Percentiles rank a stretch among this genome's conserved stretches.
These are phyloP conservation scores for Alternaria ventricosa DNA, from an alignment of 2,329 filamentous ascomycete genomes.

Conservation along the genomic window DNA sequence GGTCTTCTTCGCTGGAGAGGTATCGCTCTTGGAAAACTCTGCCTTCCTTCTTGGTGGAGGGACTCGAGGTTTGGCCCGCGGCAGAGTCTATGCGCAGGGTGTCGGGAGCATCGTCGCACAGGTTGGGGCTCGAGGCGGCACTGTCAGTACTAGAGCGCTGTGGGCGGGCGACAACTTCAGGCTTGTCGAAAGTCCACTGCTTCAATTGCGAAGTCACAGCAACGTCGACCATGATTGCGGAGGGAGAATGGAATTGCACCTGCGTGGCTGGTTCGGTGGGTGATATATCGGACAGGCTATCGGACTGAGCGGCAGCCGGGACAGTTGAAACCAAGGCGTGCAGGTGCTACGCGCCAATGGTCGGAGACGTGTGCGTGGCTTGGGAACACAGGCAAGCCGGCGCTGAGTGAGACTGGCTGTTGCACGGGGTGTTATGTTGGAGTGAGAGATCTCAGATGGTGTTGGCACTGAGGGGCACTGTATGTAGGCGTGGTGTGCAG, in stretches of 20 bases:
- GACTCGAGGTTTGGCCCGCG: conserved; percentile 16
- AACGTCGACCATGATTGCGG: conserved; percentile 40
- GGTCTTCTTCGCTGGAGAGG: conserved; percentile 49
- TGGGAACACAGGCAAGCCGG: conserved; percentile 23
- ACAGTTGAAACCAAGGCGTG: conserved; percentile 41
- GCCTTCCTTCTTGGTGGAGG: conserved; percentile 27
- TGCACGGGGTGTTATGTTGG: conserved; percentile 15
- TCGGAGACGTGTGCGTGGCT: conserved; percentile 26
- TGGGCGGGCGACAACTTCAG: conserved; percentile 29
- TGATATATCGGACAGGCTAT: conserved; percentile 28
- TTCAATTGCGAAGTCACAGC: conserved; percentile 43
- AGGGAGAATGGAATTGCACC: conserved; percentile 2
- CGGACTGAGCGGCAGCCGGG: conserved; percentile 20
- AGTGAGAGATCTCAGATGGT: not conserved
- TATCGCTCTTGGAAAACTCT: conserved; percentile 46
- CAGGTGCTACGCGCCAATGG: conserved; percentile 35
- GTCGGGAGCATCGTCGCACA: conserved; percentile 45
- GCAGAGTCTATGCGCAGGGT: conserved; percentile 43
- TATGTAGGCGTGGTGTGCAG: not conserved
- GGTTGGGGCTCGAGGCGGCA: conserved; percentile 43
- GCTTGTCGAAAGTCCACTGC: conserved; percentile 48
- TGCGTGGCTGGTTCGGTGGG: conserved; percentile 2
- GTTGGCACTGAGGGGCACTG: not conserved
- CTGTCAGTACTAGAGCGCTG: conserved; percentile 39
- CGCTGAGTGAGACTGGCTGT: conserved; percentile 30